Percentiles rank a stretch among this genome's conserved stretches.
Evolutionary conservation across 2,329 filamentous ascomycete species (phyloP).

Genomic region (Aschersonia sp.): DNA sequence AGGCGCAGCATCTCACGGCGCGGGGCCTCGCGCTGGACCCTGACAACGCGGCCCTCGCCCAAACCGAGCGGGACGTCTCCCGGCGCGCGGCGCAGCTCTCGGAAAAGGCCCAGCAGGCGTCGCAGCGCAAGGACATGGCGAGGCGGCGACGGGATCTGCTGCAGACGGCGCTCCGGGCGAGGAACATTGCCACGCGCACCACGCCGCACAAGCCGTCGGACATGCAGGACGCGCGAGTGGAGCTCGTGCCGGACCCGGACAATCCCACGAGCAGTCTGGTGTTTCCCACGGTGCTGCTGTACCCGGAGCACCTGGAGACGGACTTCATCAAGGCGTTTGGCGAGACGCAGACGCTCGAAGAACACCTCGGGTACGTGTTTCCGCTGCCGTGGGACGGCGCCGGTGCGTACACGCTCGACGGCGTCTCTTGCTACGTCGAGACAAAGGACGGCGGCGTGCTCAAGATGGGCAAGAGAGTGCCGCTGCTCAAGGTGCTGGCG

Average conservation of each 20-base stretch:
- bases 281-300: slow-evolving; percentile 73
- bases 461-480: slow-evolving; percentile 78
- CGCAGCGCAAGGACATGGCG: slow-evolving; percentile 36
- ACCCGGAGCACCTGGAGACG: slow-evolving; percentile 66
- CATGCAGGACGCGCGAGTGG: slow-evolving; percentile 68
- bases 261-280: slow-evolving; percentile 57
- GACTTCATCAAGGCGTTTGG: slow-evolving; percentile 84
- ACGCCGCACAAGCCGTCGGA: slow-evolving; percentile 65
- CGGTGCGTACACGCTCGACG: slow-evolving; percentile 46
- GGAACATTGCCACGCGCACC: slow-evolving; percentile 52
- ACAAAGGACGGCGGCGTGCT: slow-evolving; percentile 65
- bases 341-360: slow-evolving; percentile 58
- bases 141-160: slow-evolving; percentile 46
- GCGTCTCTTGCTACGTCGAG: slow-evolving; percentile 82
- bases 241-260: slow-evolving; percentile 55
- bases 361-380: slow-evolving; percentile 76
- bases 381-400: slow-evolving; percentile 74
- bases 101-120: slow-evolving; percentile 38
- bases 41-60: slow-evolving; percentile 50
- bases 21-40: slow-evolving; percentile 61
- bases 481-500: slow-evolving; percentile 57
- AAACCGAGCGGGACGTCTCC: slow-evolving; percentile 47
- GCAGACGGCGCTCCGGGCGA: slow-evolving; percentile 47
- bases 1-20: slow-evolving; percentile 67
- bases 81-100: slow-evolving; percentile 40